phyloP scores from a whole-genome alignment of 2,329 filamentous ascomycete genomes.

The Camptophora hylomeconis region DNA sequence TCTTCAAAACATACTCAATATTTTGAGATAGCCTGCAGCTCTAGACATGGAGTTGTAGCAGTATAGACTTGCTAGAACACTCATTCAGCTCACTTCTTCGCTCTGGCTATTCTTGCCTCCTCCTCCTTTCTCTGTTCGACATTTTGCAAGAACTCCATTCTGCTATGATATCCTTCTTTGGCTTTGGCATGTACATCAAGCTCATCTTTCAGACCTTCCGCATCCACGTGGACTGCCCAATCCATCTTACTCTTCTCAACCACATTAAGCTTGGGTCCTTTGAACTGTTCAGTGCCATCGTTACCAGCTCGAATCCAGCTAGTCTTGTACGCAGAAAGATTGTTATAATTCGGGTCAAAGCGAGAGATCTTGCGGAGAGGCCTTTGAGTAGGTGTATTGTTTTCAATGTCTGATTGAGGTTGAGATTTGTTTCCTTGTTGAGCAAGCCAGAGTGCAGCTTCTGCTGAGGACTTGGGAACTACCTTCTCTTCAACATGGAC shows the following conservation, averaged over 20 bases:
- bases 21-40: no score
- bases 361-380: constrained; percentile 31
- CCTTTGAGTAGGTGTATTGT: constrained; percentile 16
- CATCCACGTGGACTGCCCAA: constrained; percentile 51
- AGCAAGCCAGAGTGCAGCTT: constrained; percentile 41
- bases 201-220: constrained; percentile 48
- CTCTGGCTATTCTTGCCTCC: constrained; percentile 39
- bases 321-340: constrained; percentile 20
- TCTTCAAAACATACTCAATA: no score
- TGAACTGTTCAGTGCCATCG: constrained; percentile 20
- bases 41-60: no score
- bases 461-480: constrained; percentile 40
- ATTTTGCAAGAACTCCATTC: constrained; percentile 49
- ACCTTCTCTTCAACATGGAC: constrained; percentile 40
- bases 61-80: no score
- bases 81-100: constrained; percentile 30
- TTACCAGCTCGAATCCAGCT: constrained; percentile 17
- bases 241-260: constrained; percentile 54
- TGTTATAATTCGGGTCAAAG: constrained; percentile 30
- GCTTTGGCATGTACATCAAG: constrained; percentile 48
- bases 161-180: constrained; percentile 46
- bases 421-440: constrained; percentile 25
- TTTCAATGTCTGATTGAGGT: constrained; percentile 12
- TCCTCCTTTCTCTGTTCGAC: constrained; percentile 44
- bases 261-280: constrained; percentile 50